Conservation (phyloP, 78 protist species). For the Monosiga brevicollis region DNA sequence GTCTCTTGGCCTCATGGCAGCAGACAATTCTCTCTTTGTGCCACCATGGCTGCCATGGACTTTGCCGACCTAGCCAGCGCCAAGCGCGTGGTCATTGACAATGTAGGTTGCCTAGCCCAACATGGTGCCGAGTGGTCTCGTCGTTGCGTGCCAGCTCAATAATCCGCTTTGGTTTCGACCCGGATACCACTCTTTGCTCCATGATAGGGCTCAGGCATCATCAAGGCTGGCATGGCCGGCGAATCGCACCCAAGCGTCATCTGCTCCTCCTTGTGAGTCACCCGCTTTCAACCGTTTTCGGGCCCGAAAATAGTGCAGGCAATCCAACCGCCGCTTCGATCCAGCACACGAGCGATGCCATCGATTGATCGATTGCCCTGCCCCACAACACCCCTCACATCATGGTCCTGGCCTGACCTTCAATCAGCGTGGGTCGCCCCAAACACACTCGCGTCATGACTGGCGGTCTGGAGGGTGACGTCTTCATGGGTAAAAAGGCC, state of each 20-base stretch:
- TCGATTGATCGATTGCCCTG: too few relatives aligned
- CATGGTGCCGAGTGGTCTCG: background rate
- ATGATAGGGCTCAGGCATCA: constrained; percentile 80
- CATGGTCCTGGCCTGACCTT: too few relatives aligned
- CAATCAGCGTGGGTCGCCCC: constrained; percentile 66
- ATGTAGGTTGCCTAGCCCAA: background rate
- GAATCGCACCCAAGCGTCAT: constrained; percentile 63
- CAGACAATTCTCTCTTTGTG: too few relatives aligned
- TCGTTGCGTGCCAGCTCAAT: background rate
- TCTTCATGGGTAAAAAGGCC: constrained; percentile 66
- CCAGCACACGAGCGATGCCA: too few relatives aligned
- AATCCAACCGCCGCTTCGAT: background rate
- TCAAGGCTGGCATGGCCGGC: constrained; percentile 88
- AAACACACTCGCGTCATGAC: constrained; percentile 52
- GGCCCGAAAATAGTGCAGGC: background rate
- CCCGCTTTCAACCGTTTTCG: background rate
- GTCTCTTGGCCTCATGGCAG: too few relatives aligned
- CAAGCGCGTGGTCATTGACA: constrained; percentile 4
- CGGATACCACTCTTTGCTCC: background rate
- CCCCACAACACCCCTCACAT: too few relatives aligned
- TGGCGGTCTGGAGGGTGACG: constrained; percentile 44
- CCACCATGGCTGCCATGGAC: too few relatives aligned
- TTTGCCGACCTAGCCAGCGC: too few relatives aligned
- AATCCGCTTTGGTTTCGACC: background rate
- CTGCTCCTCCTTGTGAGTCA: background rate